Evolutionary conservation across 2,329 filamentous ascomycete species (phyloP).

Genomic region (Bipolaris victoriae): DNA sequence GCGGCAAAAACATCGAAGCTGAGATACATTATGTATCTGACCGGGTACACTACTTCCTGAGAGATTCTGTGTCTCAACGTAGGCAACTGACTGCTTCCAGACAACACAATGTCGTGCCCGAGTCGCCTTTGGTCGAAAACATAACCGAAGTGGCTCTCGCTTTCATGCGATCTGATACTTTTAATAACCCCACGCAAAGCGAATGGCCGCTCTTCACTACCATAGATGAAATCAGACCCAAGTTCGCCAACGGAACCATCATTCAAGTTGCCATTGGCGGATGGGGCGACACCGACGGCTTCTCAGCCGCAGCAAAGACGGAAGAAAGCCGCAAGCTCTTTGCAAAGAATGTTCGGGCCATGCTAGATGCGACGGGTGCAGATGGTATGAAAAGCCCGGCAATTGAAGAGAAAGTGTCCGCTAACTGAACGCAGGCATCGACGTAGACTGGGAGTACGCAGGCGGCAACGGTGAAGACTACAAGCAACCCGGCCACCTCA

Average conservation of each 20-base stretch:
- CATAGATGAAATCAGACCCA: slow-evolving; percentile 34
- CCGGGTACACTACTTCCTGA: background rate
- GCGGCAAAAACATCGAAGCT: background rate
- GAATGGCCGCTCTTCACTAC: slow-evolving; percentile 39
- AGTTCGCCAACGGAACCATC: slow-evolving; percentile 50
- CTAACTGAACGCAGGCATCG: slow-evolving; percentile 39
- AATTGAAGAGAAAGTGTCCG: background rate
- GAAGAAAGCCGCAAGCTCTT: slow-evolving; percentile 59
- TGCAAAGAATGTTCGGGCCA: slow-evolving; percentile 67
- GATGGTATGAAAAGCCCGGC: slow-evolving; percentile 60
- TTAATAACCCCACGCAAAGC: slow-evolving; percentile 30
- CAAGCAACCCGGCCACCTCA: slow-evolving; percentile 60
- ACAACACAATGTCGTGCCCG: slow-evolving; percentile 38
- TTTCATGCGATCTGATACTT: slow-evolving; percentile 39
- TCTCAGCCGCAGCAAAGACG: slow-evolving; percentile 62
- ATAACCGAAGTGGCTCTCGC: slow-evolving; percentile 41
- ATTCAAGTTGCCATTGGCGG: slow-evolving; percentile 72
- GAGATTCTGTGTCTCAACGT: background rate
- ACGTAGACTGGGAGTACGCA: slow-evolving; percentile 72
- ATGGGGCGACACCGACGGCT: slow-evolving; percentile 72
- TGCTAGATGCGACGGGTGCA: slow-evolving; percentile 64
- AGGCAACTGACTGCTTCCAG: slow-evolving; percentile 9
- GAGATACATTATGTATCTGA: slow-evolving; percentile 12
- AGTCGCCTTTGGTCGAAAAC: slow-evolving; percentile 18
- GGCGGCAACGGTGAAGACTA: slow-evolving; percentile 73